Evolutionary conservation across 345 rosid species (phyloP).

Genomic region (thale cress (Arabidopsis thaliana)): TAIR10.1 NC_003076.8:807501-808000

Average conservation of each 20-base stretch:
- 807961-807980: slow-evolving; percentile 64
- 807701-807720: background rate
- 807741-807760: slow-evolving; percentile 45
- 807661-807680: slow-evolving; percentile 28
- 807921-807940: slow-evolving; percentile 82
- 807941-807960: slow-evolving; percentile 90
- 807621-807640: background rate
- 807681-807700: background rate
- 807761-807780: slow-evolving; percentile 77
- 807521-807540: slow-evolving; percentile 33
- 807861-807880: slow-evolving; percentile 48
- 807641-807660: slow-evolving; percentile 19
- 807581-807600: slow-evolving; percentile 29
- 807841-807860: slow-evolving; percentile 14
- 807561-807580: slow-evolving; percentile 6
- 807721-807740: slow-evolving; percentile 45
- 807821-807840: slow-evolving; percentile 24
- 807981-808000: slow-evolving; percentile 47
- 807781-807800: slow-evolving; percentile 55
- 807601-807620: background rate
- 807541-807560: slow-evolving; percentile 40
- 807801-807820: slow-evolving; percentile 53
- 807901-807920: slow-evolving; percentile 65
- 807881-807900: slow-evolving; percentile 60
- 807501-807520: slow-evolving; percentile 30